Evolutionary conservation across 805 yeast genomes (phyloP), one percentile per base, ranked within the genome.

Genomic region (Candida nonsorbophila): DNA sequence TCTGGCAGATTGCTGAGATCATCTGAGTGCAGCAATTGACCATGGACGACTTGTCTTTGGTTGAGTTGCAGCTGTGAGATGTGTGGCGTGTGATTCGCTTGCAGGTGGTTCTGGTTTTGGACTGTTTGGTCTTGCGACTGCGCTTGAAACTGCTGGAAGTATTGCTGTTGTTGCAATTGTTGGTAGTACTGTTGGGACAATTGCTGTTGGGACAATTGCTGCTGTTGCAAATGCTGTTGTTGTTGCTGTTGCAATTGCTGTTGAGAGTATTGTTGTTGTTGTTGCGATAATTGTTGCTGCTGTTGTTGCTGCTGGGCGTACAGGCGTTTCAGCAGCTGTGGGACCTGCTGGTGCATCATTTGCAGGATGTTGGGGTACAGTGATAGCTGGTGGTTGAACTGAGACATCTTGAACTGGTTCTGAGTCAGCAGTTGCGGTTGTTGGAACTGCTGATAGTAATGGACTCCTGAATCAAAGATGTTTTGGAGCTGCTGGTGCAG

Each of bases 211-310:
- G 10, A 38, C 15, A 33, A 43, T 24, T 27, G 40, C 11, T 33
- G 37, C 24, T 33, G 44, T 23, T 24, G 37, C 23, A 21, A 39
- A 17, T 33, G 44, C 12, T 21, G 36, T 15, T 38, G 44, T 16
- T n/a, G 34, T 16, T 34, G 29, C 7, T 10, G 8, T 14, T 33
- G 41, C 22, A 30, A 37, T n/a, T 27, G 41, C 16, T 11, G 27
- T 25, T 26, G 7, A 25, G 24, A 27, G 8, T 10, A 28, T 18
- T 25, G 20, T 18, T 10, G 18, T 21, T 29, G 30, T 22, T 13
- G 36, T 18, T 33, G 41, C 21, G 26, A 38, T 16, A 32, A 29
- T 28, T 32, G 42, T 23, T 17, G 33, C 25, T 25, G 40, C 20
- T 32, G 42, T 12, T 19, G 31, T 11, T 40, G 40, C 13, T 33